A percentile compares a stretch with the other conserved stretches of the same genome.
Evolutionary conservation across 2,329 filamentous ascomycete species (phyloP).

Genomic region (Epichloe sylvatica): DNA sequence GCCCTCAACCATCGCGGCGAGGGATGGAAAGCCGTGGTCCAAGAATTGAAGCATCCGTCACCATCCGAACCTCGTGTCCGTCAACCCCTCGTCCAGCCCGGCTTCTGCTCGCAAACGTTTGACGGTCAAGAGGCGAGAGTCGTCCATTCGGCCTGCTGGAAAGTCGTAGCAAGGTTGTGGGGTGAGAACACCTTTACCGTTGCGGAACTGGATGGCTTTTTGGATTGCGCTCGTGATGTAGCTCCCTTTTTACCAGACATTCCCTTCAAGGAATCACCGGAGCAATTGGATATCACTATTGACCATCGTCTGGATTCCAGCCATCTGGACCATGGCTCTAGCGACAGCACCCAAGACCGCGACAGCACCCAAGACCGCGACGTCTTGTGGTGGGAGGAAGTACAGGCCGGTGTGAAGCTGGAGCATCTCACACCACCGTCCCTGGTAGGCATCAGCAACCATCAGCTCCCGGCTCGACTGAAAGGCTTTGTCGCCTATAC

Average conservation of each 20-base stretch:
- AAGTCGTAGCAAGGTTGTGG: constrained; percentile 4
- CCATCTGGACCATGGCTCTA: constrained; percentile 3
- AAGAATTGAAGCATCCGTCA: constrained; percentile 1
- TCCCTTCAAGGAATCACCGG: constrained; percentile 4
- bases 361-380: not conserved
- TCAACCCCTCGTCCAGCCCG: constrained; percentile 3
- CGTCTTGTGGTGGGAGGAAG: constrained; percentile 1
- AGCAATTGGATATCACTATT: constrained; percentile 5
- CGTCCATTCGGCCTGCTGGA: constrained; percentile 7
- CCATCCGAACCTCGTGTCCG: not conserved
- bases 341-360: not conserved
- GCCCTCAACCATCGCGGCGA: constrained; percentile 1
- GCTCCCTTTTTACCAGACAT: constrained; percentile 5
- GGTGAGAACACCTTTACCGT: not conserved
- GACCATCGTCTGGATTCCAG: constrained; percentile 3
- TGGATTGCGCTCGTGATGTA: constrained; percentile 5
- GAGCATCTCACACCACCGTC: constrained; percentile 3
- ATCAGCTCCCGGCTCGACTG: constrained; percentile 1
- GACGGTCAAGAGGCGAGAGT: constrained; percentile 1
- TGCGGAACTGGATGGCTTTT: constrained; percentile 6
- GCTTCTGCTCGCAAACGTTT: not conserved
- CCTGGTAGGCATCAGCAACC: constrained; percentile 1
- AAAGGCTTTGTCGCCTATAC: constrained; percentile 3
- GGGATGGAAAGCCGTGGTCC: constrained; percentile 5
- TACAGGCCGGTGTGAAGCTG: constrained; percentile 1